Evolutionary conservation across 139 green algal species (phyloP), one percentile per base, ranked within the genome.

Genomic region (Auxenochlorella pyrenoidosa): DNA sequence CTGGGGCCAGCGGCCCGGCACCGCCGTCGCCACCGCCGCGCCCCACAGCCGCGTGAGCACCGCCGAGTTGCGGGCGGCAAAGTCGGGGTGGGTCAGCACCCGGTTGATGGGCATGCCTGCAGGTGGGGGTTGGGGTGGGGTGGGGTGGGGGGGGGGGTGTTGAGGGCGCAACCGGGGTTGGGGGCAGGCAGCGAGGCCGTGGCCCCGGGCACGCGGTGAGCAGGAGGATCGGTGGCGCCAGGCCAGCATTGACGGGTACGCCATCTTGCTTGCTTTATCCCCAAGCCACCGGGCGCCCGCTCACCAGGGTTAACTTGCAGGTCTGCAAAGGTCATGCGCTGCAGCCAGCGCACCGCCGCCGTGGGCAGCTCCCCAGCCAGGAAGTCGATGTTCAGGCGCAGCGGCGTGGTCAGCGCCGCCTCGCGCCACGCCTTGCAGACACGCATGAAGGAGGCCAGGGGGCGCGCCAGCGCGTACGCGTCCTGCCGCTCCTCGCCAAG

Each of bases 31-130:
- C 82, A 79, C 28, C 82, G 76, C 65, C 30, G 66, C 82, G 43
- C 82, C 82, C 66, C 82, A 79, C 66, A 86, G 66, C 43, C 82
- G 66, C 66, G 78, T 26, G 66, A 86, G 82, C 82, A 58, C 34
- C 82, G 32, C 43, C 16, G n/a, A 22, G 66, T 78, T 79, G 66
- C 82, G 82, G 6, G 44, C 65, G 3, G 44, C 66, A 79, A 86
- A 86, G 44, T 79, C 82, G 21, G 82, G 82, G 82, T 79, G 71
- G 30, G 66, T 79, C 15, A 86, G 66, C 43, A 78, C 40, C 13
- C 68, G 43, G 66, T 79, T 79, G 38, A 78, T 43, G 43, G 70
- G 66, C 36, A 86, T 58, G 82, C 44, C 82, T 86, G 47, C 24
- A 16, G 28, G 16, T 6, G 71, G 13, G n/a, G 58, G 47, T 13